Percentiles rank a stretch among this genome's conserved stretches.
Conservation (phyloP, 1,139 yeast genomes). For the Debaryomyces coudertii region DNA sequence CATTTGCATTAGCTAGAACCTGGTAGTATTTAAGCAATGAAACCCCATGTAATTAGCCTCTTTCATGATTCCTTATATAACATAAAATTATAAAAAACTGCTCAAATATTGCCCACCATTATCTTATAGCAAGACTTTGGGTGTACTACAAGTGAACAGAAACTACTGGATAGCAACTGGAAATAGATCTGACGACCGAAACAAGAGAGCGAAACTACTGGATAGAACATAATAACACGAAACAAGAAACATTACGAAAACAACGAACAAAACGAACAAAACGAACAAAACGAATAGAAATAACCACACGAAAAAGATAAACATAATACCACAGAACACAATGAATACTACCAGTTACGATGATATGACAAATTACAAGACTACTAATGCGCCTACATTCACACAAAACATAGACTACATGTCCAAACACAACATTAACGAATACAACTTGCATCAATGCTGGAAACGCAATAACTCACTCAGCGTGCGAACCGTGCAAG, state of each 20-base stretch:
- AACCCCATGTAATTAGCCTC: background rate
- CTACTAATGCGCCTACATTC: conserved; percentile 16
- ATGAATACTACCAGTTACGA: conserved; percentile 10
- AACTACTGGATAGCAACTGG: conserved; percentile 3
- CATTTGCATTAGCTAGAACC: background rate
- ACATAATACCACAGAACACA: background rate
- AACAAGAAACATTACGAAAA: background rate
- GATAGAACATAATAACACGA: background rate
- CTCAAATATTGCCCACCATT: background rate
- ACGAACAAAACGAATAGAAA: background rate
- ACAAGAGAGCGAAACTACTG: background rate
- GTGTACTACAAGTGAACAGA: background rate
- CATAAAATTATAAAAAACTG: background rate
- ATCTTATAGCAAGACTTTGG: background rate
- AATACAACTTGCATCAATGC: conserved; percentile 27
- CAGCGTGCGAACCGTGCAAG: conserved; percentile 18
- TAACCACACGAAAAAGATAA: background rate
- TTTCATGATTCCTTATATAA: background rate
- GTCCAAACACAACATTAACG: conserved; percentile 19
- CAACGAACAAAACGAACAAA: background rate
- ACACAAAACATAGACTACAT: conserved; percentile 43
- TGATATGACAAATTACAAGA: conserved; percentile 10
- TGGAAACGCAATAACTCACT: conserved; percentile 29
- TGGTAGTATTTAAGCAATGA: background rate
- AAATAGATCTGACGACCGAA: background rate